Conservation (phyloP, 148 eudicot genomes). For the Silene uniflora region DNA sequence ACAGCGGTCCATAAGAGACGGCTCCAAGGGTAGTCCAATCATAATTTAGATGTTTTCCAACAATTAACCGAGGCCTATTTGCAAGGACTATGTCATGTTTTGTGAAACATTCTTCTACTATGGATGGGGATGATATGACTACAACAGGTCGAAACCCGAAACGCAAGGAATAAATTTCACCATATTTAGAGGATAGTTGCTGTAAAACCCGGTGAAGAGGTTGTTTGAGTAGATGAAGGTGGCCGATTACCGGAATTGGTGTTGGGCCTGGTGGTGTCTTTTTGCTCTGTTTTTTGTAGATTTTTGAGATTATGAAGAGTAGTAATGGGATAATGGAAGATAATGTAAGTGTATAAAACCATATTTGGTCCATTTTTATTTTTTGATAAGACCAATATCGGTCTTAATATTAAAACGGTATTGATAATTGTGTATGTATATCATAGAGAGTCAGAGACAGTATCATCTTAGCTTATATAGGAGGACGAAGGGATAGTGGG, state of each 20-base stretch:
- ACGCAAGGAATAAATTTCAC: slow-evolving; percentile 16
- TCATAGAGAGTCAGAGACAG: no score
- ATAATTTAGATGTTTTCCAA: slow-evolving; percentile 24
- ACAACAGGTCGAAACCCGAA: slow-evolving; percentile 21
- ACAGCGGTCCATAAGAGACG: slow-evolving; percentile 26
- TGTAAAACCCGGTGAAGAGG: slow-evolving; percentile 19
- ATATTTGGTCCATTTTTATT: neutral
- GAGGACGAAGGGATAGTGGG: no score
- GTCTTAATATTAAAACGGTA: no score
- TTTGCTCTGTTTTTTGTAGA: neutral
- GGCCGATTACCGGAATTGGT: slow-evolving; percentile 26
- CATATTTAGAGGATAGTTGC: slow-evolving; percentile 16
- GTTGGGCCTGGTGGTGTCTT: slow-evolving; percentile 24
- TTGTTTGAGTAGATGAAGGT: slow-evolving; percentile 23
- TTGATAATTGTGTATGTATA: neutral
- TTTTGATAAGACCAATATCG: no score
- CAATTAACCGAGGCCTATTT: slow-evolving; percentile 21
- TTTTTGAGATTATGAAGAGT: neutral
- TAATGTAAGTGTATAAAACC: neutral
- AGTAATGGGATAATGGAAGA: neutral
- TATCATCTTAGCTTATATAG: no score
- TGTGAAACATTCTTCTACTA: slow-evolving; percentile 29
- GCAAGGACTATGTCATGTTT: slow-evolving; percentile 27
- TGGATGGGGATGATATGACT: slow-evolving; percentile 22
- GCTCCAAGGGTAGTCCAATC: slow-evolving; percentile 22